These are phyloP conservation scores for Vaucheria bursata DNA, from an alignment of 352 stramenopile genomes.

Conservation along the genomic window DNA sequence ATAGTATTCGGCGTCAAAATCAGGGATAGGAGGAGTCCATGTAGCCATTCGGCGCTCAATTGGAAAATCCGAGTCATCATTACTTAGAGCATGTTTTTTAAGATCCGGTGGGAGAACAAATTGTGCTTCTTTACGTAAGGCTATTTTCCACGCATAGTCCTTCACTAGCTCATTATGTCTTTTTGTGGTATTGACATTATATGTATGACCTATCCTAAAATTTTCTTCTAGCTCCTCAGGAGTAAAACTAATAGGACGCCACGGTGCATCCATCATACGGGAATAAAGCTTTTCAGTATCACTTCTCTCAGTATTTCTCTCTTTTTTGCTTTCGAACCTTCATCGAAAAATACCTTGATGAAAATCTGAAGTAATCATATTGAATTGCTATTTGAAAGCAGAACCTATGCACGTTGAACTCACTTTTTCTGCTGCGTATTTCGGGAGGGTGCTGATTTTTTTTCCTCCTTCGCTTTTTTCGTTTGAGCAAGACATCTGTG, in stretches of 20 bases:
- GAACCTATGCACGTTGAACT: too few relatives aligned
- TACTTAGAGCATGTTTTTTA: background rate
- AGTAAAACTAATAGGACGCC: background rate
- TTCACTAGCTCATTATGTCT: background rate
- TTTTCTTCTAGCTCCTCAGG: background rate
- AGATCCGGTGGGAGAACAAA: background rate
- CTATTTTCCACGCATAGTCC: background rate
- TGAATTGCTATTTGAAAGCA: too few relatives aligned
- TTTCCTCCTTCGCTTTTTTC: too few relatives aligned
- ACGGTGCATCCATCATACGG: background rate
- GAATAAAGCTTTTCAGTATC: background rate
- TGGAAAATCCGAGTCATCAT: background rate
- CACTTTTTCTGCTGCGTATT: too few relatives aligned
- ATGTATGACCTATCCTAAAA: background rate
- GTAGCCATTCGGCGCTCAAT: background rate
- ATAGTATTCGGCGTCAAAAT: background rate
- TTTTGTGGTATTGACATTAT: background rate
- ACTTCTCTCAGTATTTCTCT: background rate
- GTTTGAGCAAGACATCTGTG: too few relatives aligned
- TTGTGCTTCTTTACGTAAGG: background rate
- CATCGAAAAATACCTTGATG: background rate
- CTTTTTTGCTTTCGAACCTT: background rate
- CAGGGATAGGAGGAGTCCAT: background rate
- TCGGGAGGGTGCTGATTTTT: too few relatives aligned
- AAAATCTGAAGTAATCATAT: too few relatives aligned